Evolutionary conservation across 768 basidiomycete genomes (phyloP).

Genomic region (Dentipellis sp.): DNA sequence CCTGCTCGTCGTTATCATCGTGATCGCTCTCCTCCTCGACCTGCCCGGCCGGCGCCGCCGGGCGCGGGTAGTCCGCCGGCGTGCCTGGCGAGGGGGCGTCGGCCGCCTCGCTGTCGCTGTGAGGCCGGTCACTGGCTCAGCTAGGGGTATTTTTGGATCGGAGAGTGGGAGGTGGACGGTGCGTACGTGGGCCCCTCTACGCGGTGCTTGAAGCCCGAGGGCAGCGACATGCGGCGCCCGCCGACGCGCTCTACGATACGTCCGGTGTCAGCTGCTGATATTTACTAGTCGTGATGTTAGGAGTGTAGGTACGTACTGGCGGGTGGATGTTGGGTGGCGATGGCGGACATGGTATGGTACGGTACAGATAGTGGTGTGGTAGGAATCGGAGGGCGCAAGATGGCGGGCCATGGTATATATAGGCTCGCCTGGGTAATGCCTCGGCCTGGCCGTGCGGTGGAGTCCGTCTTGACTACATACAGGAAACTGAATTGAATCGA

Average conservation of each 20-base stretch:
- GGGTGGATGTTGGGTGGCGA: slow-evolving; percentile 8
- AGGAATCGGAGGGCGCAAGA: no score
- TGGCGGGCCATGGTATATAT: no score
- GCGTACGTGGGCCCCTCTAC: neutral
- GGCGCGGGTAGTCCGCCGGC: slow-evolving; percentile 14
- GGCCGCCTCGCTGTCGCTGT: slow-evolving; percentile 3
- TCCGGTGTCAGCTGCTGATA: neutral
- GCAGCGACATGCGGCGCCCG: slow-evolving; percentile 13
- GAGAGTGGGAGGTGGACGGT: no score
- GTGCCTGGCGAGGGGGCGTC: slow-evolving; percentile 6
- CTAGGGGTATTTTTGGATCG: no score
- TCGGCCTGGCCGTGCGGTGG: no score
- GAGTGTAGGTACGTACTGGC: slow-evolving; percentile 7
- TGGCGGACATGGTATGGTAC: neutral
- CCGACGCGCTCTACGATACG: slow-evolving; percentile 9
- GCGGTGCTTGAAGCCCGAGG: slow-evolving; percentile 3
- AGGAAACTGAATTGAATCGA: no score
- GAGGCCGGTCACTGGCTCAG: no score
- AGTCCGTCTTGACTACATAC: no score
- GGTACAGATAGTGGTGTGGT: no score
- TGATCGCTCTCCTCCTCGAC: slow-evolving; percentile 1
- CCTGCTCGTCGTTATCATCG: slow-evolving; percentile 5
- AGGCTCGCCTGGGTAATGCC: no score
- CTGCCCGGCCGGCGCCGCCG: slow-evolving; percentile 6
- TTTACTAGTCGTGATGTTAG: neutral